Evolutionary conservation across 2,329 filamentous ascomycete genomes (phyloP), one percentile per base, ranked within the genome.

Genomic region (Calonectria montana): DNA sequence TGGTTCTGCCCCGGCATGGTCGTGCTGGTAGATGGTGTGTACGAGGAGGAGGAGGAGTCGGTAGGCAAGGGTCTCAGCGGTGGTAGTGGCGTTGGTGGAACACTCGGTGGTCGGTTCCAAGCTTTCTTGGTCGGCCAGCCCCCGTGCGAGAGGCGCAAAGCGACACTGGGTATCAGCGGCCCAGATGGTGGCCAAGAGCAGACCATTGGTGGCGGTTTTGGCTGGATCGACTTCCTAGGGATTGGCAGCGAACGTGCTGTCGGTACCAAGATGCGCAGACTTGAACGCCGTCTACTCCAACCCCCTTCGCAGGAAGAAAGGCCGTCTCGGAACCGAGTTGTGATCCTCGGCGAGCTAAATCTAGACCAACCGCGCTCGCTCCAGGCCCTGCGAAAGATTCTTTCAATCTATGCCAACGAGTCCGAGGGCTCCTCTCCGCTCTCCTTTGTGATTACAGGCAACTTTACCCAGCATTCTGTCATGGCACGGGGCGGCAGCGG

Each of bases 1-100:
- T 99, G 95, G 93, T 98, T 98, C 80, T 92, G 93, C 6, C 96
- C 97, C 0, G 97, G 97, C 3, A 98, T 98, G 95, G 94, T 99
- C 59, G 94, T 98, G 4, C 88, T 99, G 0, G 91, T 98, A 0
- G 97, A 99, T 79, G 97, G 97, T 8, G 92, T 96, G n/a, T 99
- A 99, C 80, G 95, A 98, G 81, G 97, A 98, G 82, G 95, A 98
- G 77, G 94, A 95, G 73, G 90, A 92, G 73, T 92, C 91, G 23
- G 85, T 88, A 2, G 92, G 92, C 18, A 92, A 91, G 23, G 91
- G 91, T 0, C 87, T 97, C 5, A 94, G 94, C 63, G 93, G 93
- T 6, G 93, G 91, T 74, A 93, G 91, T 59, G 96, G 96, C 48
- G 92, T 98, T 29, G 96, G 96, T 47, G 96, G 96, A 16, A 94